phyloP scores from a whole-genome alignment of 2,329 filamentous ascomycete genomes.

The Exophiala dermatitidis region DNA sequence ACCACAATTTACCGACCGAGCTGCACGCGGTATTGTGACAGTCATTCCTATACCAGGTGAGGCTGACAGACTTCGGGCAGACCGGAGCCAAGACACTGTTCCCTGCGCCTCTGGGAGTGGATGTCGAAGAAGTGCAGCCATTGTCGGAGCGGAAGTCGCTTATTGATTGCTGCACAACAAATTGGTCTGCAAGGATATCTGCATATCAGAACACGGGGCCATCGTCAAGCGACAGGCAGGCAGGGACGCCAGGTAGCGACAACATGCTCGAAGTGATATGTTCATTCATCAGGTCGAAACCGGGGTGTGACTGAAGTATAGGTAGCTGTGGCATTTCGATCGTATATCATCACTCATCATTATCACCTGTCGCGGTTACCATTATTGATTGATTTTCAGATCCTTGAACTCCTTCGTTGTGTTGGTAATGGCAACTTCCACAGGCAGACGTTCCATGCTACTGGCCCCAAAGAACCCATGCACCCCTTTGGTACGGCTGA shows the following conservation, averaged over 20 bases:
- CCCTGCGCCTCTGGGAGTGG: neutral
- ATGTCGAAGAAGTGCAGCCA: neutral
- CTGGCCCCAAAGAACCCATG: constrained; percentile 67
- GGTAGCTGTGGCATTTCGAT: neutral
- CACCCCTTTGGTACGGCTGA: constrained; percentile 54
- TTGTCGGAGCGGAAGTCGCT: neutral
- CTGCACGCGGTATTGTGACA: too few species aligned
- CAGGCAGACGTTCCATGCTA: constrained; percentile 61
- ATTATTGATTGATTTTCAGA: constrained; percentile 27
- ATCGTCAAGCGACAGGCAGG: neutral
- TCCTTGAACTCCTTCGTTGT: constrained; percentile 51
- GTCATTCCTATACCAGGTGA: too few species aligned
- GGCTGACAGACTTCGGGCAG: too few species aligned
- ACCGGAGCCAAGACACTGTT: neutral
- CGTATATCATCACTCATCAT: neutral
- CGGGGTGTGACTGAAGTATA: too few species aligned
- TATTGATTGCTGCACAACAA: neutral
- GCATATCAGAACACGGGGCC: neutral
- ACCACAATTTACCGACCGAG: too few species aligned
- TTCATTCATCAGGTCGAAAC: too few species aligned
- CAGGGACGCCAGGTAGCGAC: neutral
- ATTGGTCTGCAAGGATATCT: neutral
- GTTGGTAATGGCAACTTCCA: constrained; percentile 58
- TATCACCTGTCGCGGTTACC: neutral
- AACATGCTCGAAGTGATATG: neutral